A percentile compares a stretch with the other conserved stretches of the same genome.
Conservation (phyloP, 2,329 filamentous ascomycete species). For the Penicillium hesseltinei region DNA sequence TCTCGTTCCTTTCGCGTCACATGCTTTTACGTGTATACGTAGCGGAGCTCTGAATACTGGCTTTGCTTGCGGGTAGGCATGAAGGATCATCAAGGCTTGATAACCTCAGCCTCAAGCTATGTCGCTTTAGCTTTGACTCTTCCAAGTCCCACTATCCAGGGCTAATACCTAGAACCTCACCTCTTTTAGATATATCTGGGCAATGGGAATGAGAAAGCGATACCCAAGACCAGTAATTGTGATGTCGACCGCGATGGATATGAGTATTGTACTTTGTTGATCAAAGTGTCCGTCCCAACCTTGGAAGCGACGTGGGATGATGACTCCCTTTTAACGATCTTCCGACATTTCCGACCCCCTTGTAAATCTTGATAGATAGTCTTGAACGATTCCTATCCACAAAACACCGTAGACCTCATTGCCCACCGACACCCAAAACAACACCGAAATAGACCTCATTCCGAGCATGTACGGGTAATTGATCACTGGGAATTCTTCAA, state of each 20-base stretch:
- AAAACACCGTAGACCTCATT: neutral
- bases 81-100: neutral
- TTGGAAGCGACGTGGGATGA: neutral
- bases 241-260: neutral
- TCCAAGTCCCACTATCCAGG: neutral
- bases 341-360: neutral
- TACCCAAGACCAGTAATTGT: neutral
- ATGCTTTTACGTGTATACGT: neutral
- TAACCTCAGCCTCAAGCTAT: neutral
- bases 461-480: neutral
- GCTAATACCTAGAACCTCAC: neutral
- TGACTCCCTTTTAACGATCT: neutral
- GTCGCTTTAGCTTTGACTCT: neutral
- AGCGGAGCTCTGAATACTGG: neutral
- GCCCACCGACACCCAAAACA: too few species aligned
- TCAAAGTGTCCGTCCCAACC: neutral
- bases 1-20: neutral
- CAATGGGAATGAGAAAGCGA: neutral
- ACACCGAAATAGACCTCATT: neutral
- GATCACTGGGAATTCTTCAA: neutral
- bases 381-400: neutral
- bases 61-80: neutral
- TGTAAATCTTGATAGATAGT: neutral
- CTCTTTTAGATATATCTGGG: too few species aligned
- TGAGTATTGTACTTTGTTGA: neutral